Percentiles rank a stretch among this genome's conserved stretches.
These are phyloP conservation scores for Nakazawaea ambrosiae DNA, from an alignment of 805 yeast genomes.

Conservation along the genomic window DNA sequence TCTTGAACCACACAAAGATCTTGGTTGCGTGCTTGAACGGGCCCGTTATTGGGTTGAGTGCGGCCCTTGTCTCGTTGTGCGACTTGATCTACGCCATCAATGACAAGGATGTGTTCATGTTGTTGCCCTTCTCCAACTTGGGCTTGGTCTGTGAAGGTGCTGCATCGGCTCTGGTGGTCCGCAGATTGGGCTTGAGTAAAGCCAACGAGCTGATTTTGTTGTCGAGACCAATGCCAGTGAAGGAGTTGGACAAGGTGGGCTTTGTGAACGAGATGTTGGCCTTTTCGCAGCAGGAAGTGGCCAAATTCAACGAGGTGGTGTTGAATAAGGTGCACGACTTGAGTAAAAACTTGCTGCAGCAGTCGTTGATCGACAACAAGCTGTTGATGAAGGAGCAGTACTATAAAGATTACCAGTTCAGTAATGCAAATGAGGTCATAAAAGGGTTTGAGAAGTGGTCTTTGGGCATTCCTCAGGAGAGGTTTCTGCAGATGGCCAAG, in stretches of 20 bases:
- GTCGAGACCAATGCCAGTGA: slow-evolving; percentile 56
- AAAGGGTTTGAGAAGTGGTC: slow-evolving; percentile 67
- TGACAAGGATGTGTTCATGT: slow-evolving; percentile 46
- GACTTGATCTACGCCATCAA: slow-evolving; percentile 70
- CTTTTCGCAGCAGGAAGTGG: slow-evolving; percentile 18
- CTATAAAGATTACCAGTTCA: slow-evolving; percentile 31
- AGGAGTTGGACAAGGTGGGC: slow-evolving; percentile 50
- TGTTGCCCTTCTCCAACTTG: slow-evolving; percentile 74
- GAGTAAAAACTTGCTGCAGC: slow-evolving; percentile 37
- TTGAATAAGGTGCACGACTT: slow-evolving; percentile 26
- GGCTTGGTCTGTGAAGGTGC: slow-evolving; percentile 85
- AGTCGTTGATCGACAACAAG: slow-evolving; percentile 39
- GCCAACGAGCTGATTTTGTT: slow-evolving; percentile 70
- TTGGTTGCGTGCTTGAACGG: slow-evolving; percentile 76
- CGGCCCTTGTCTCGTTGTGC: slow-evolving; percentile 67
- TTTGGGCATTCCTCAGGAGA: slow-evolving; percentile 63
- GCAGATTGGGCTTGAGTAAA: slow-evolving; percentile 64
- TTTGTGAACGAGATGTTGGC: slow-evolving; percentile 54
- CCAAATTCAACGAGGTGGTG: slow-evolving; percentile 36
- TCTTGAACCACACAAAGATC: slow-evolving; percentile 65
- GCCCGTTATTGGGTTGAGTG: slow-evolving; percentile 75
- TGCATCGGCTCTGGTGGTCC: slow-evolving; percentile 57
- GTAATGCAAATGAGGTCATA: slow-evolving; percentile 60
- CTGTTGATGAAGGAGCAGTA: slow-evolving; percentile 28
- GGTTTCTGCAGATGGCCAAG: slow-evolving; percentile 49